phyloP scores from a whole-genome alignment of 1,284 basidiomycete genomes.

The Ceraceosorus guamensis region DNA sequence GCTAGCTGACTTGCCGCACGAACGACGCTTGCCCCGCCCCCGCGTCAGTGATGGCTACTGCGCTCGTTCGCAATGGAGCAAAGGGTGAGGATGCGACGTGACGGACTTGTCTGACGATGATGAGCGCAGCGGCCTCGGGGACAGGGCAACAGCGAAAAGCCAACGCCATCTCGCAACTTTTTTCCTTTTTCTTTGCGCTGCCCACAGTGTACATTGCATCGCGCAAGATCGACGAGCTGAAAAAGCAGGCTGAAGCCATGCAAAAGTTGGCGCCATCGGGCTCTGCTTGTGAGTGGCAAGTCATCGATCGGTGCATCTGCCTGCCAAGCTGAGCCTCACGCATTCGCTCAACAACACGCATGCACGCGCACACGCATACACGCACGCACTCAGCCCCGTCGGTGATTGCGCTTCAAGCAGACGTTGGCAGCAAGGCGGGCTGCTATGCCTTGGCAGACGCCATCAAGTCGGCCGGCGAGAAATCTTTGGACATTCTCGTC shows the following conservation, averaged over 20 bases:
- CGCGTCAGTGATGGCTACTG: conserved; percentile 64
- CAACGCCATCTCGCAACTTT: background rate
- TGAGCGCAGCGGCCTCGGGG: too few species aligned
- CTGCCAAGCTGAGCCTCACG: background rate
- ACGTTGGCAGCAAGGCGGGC: conserved; percentile 61
- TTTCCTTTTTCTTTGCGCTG: too few species aligned
- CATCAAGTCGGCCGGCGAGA: conserved; percentile 61
- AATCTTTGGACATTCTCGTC: conserved; percentile 56
- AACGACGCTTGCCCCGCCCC: too few species aligned
- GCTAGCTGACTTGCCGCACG: too few species aligned
- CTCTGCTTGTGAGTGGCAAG: conserved; percentile 16
- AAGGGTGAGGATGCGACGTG: conserved; percentile 11
- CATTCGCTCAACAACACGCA: background rate
- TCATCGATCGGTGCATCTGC: background rate
- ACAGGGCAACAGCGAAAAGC: background rate
- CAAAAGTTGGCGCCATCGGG: conserved; percentile 26
- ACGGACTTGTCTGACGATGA: background rate
- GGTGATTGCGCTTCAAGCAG: conserved; percentile 37
- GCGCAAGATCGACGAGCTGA: conserved; percentile 60
- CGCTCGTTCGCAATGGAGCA: conserved; percentile 71
- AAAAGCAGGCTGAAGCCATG: conserved; percentile 52
- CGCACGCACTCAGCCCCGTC: conserved; percentile 5
- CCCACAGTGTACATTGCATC: conserved; percentile 69
- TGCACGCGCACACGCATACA: background rate
- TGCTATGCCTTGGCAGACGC: conserved; percentile 66